Conservation (phyloP, 768 basidiomycete species). For the Udeniomyces megalosporus region DNA sequence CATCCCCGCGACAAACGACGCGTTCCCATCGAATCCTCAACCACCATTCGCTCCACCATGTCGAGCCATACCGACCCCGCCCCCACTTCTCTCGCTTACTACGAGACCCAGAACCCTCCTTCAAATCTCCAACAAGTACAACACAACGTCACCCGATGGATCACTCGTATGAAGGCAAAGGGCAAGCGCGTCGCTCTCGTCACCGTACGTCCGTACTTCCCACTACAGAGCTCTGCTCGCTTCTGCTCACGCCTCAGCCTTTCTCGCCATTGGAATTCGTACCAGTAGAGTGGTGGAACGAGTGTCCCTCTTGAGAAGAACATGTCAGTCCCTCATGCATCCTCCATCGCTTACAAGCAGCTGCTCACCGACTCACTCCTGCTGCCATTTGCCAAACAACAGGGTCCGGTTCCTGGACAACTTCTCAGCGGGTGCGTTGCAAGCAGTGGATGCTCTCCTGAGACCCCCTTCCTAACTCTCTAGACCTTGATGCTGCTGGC, state of each 20-base stretch:
- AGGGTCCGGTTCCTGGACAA: conserved; percentile 98
- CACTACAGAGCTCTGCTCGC: not conserved
- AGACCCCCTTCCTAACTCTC: not conserved
- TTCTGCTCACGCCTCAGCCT: not conserved
- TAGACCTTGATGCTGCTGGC: conserved; percentile 1
- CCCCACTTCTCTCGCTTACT: conserved; percentile 38
- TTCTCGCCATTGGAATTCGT: not conserved
- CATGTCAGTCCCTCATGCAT: conserved; percentile 50
- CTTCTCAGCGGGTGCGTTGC: conserved; percentile 68
- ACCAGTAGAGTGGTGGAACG: conserved; percentile 77
- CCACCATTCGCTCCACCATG: no score
- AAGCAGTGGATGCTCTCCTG: not conserved
- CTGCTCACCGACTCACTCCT: no score
- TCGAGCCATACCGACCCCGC: no score
- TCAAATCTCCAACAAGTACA: conserved; percentile 52
- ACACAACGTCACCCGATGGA: conserved; percentile 48
- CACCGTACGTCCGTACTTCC: conserved; percentile 55
- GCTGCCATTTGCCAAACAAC: no score
- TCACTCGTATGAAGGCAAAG: conserved; percentile 46
- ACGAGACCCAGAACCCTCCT: conserved; percentile 70
- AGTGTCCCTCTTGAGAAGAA: conserved; percentile 97
- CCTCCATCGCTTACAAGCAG: not conserved
- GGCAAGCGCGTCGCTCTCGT: conserved; percentile 76
- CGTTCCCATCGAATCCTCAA: no score
- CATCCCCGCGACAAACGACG: no score